Conservation (phyloP, 2,329 filamentous ascomycete species). For the Fusarium duplospermum region DNA sequence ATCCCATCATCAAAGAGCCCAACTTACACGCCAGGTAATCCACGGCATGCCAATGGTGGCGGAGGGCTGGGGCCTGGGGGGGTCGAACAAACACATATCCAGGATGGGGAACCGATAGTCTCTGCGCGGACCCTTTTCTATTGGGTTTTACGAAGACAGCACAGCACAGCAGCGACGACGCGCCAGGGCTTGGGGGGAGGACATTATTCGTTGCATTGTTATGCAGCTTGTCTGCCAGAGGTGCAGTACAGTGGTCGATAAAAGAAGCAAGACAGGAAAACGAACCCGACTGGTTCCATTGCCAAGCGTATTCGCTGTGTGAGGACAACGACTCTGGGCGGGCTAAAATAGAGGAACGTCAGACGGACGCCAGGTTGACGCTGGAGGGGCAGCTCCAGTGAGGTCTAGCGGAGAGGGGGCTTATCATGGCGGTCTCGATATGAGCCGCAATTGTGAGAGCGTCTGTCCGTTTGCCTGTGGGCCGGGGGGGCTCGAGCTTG, state of each 20-base stretch:
- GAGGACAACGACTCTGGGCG: not conserved
- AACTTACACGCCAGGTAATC: not conserved
- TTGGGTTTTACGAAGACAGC: constrained; percentile 3
- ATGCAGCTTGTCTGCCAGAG: constrained; percentile 31
- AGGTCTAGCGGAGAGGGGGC: constrained; percentile 1
- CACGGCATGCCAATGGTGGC: not conserved
- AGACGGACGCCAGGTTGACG: constrained; percentile 36
- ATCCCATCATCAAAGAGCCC: not conserved
- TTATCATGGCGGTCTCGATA: not conserved
- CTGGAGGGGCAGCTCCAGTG: not conserved
- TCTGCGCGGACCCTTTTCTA: not conserved
- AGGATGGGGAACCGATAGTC: not conserved
- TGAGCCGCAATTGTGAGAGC: constrained; percentile 1
- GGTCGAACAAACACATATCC: not conserved
- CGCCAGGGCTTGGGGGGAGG: constrained; percentile 1
- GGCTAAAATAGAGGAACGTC: constrained; percentile 16
- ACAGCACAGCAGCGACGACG: constrained; percentile 5
- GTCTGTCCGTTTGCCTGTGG: not conserved
- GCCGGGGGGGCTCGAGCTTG: not conserved
- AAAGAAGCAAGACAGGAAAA: not conserved
- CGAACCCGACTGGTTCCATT: constrained; percentile 10
- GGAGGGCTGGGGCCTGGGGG: not conserved
- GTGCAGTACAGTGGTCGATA: not conserved
- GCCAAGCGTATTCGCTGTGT: constrained; percentile 3
- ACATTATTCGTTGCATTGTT: constrained; percentile 14